These are phyloP conservation scores for Heritiera littoralis DNA, from an alignment of 345 rosid genomes.

Conservation along the genomic window DNA sequence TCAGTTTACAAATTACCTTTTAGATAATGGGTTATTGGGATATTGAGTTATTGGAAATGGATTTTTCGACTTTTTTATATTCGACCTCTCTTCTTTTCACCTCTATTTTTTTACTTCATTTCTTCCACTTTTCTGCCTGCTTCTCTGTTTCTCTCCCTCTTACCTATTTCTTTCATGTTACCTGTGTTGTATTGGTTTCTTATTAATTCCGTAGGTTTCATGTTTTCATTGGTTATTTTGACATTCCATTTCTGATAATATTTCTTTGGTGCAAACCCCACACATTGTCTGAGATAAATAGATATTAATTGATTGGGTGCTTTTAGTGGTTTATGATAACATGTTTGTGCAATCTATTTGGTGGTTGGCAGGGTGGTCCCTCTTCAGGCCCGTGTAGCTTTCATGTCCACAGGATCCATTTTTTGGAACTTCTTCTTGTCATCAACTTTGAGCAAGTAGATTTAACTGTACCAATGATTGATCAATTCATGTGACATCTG, in stretches of 20 bases:
- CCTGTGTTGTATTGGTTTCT: neutral
- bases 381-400: constrained; percentile 94
- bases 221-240: neutral
- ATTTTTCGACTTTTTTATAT: neutral
- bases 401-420: constrained; percentile 89
- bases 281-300: neutral
- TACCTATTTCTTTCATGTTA: neutral
- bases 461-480: constrained; percentile 3
- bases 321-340: neutral
- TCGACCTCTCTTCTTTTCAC: neutral
- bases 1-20: neutral
- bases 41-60: neutral
- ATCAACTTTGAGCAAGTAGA: constrained; percentile 79
- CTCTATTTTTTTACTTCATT: neutral
- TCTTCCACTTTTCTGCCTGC: neutral
- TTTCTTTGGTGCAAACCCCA: neutral
- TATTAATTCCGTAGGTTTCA: neutral
- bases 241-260: neutral
- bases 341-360: constrained; percentile 4
- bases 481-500: neutral
- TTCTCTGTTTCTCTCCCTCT: neutral
- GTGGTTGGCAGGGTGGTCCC: constrained; percentile 71
- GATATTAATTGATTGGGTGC: neutral
- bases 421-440: constrained; percentile 96
- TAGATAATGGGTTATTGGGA: neutral